Evolutionary conservation across 768 basidiomycete species (phyloP).

Genomic region (Candolleomyces eurysporus): DNA sequence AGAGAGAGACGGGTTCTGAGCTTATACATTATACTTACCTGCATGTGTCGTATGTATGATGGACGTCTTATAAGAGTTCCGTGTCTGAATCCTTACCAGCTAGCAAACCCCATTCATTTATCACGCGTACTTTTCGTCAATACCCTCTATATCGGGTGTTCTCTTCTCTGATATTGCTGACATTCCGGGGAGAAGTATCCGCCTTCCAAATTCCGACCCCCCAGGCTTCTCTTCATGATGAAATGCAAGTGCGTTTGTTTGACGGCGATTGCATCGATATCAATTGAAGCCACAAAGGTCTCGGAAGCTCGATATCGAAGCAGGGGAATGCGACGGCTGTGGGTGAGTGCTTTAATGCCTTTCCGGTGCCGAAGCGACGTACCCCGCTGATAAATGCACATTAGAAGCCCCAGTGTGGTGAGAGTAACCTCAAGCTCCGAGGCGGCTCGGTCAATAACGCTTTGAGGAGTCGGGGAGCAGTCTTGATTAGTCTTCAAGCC

Average conservation of each 20-base stretch:
- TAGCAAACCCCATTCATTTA: constrained; percentile 1
- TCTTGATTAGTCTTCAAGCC: no score
- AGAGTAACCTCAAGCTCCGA: no score
- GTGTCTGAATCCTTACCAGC: not conserved
- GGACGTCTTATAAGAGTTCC: no score
- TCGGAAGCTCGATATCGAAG: no score
- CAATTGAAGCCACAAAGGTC: not conserved
- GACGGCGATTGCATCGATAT: not conserved
- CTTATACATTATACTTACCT: not conserved
- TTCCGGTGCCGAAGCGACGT: not conserved
- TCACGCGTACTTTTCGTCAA: not conserved
- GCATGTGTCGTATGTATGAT: no score
- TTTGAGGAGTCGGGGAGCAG: no score
- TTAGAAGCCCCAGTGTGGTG: no score
- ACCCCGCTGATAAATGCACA: not conserved
- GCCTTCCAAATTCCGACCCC: not conserved
- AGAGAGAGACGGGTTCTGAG: not conserved
- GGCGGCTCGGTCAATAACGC: no score
- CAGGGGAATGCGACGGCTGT: not conserved
- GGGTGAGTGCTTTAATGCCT: constrained; percentile 1
- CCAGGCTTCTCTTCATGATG: not conserved
- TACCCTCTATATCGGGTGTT: not conserved
- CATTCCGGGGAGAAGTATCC: not conserved
- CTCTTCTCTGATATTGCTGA: not conserved
- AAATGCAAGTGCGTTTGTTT: not conserved